Base-by-base conservation (phyloP, 139 green algal species). In the Cymbomonas tetramitiformis region DNA sequence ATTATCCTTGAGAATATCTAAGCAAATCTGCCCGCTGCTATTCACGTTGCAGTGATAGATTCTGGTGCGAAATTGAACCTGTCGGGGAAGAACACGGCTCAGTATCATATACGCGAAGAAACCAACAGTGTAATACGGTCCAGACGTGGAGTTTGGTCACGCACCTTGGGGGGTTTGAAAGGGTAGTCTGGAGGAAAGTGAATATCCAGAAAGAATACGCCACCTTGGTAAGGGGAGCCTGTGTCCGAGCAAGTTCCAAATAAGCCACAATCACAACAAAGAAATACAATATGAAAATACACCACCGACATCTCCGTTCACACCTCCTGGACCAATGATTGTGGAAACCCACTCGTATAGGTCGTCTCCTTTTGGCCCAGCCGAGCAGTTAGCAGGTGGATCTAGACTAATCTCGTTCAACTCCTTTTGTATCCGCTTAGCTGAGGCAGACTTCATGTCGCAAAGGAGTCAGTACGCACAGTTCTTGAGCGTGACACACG, bases 31-130 rank as follows among this genome's bases (percentile, higher is more conserved):
- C 10, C 86, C 86, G 36, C 72, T 78, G 57, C 56, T 81, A 67
- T 87, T 93, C 32, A 94, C 82, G 76, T 94, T 94, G 68, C 86
- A 94, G 72, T 94, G 86, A 67, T 94, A 94, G 61, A 94, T 93
- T 32, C 85, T 77, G 1, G 86, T 94, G 24, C 74, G 65, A 68
- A 94, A 94, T 0, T 72, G 72, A 28, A 93, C 72, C 76, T n/a
- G n/a, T n/a, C n/a, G n/a, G n/a, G 73, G 64, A 51, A 24, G 12
- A 51, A 23, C 8, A 9, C 18, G 44, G 44, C 21, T 9, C 18
- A 8, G 8, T 10, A 51, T 8, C 29, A 10, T 28, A 33, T 24
- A 9, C 9, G 29, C 9, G 8, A 23, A 8, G 12, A 21, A 10
- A 23, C 10, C 8, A 51, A 8, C 10, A 24, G 29, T 28, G 8